Base-by-base conservation (phyloP, 345 rosid species). In the Populus davidiana region DNA sequence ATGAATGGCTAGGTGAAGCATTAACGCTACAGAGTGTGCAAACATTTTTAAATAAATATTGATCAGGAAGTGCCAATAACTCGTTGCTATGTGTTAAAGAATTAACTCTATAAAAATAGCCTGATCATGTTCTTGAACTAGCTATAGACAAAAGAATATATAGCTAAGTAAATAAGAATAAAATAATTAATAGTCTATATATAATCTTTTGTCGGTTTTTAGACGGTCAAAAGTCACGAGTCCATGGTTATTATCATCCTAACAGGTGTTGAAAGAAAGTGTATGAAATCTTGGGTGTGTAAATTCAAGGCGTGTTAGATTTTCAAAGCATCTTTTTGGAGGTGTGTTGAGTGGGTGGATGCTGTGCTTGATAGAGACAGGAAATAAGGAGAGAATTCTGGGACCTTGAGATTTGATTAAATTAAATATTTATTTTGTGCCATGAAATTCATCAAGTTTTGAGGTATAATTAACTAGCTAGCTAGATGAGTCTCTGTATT, bases 171-270 rank as follows among this genome's bases (percentile, higher is more conserved):
- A 11, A 12, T 13, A 44, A 44, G 50, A 44, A 44, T 44, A 4
- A 12, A 44, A 12, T 3, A 44, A 44, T 44, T 13, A 44, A 44
- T 44, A 3, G 50, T 14, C 50, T 44, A 3, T 44, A 2, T 5
- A 44, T 13, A 39, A 6, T 13, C 8, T 72, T 73, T 77, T 80
- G 63, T 78, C 70, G 50, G 68, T 72, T 49, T 80, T 78, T 52
- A 44, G 44, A 62, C 29, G 81, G 84, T 83, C 78, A 81, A 79
- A 77, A 83, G 77, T 47, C 18, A 79, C 44, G 39, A 23, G 39
- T 56, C 41, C 56, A 36, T 39, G 31, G 11, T 17, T 20, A 71
- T 66, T 4, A 70, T 77, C 29, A 23, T 63, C 39, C 25, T 65
- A 14, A 33, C 50, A 47, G 14, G 56, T 20, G 59, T 65, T 54